Conservation (phyloP, 768 basidiomycete species). For the Phanerochaete sordida region DNA sequence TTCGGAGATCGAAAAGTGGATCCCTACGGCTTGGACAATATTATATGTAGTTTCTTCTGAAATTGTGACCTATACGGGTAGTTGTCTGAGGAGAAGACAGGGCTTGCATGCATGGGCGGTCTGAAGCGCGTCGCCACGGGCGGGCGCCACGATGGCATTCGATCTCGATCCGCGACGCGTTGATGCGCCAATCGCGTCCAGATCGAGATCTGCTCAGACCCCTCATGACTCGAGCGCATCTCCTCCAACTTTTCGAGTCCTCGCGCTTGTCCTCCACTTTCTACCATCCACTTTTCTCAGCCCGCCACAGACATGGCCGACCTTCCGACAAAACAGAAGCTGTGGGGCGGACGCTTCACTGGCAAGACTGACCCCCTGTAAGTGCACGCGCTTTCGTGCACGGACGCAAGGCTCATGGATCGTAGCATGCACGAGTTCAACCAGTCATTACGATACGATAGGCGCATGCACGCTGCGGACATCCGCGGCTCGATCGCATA, state of each 20-base stretch:
- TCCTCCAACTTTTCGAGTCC: not conserved
- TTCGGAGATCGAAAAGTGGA: too few species aligned
- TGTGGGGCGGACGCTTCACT: conserved; percentile 57
- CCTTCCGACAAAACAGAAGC: conserved; percentile 26
- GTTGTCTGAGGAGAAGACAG: too few species aligned
- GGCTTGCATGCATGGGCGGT: too few species aligned
- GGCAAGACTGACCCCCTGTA: conserved; percentile 87
- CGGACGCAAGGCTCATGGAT: not conserved
- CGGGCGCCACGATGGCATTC: not conserved
- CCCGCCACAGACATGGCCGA: conserved; percentile 14
- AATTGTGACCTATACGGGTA: too few species aligned
- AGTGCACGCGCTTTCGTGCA: conserved; percentile 19
- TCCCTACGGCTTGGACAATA: too few species aligned
- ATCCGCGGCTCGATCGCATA: conserved; percentile 95
- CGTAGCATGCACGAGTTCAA: conserved; percentile 95
- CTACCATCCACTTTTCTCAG: not conserved
- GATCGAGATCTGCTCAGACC: conserved; percentile 31
- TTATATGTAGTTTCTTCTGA: too few species aligned
- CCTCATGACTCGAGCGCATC: not conserved
- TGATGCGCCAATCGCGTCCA: conserved; percentile 5
- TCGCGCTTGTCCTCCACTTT: not conserved
- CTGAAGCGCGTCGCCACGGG: not conserved
- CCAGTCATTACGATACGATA: conserved; percentile 92
- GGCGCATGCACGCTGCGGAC: conserved; percentile 90
- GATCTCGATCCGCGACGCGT: not conserved